Percentiles rank a stretch among this genome's conserved stretches.
These are phyloP conservation scores for Lodderomyces theae DNA, from an alignment of 1,139 yeast genomes.

Conservation along the genomic window DNA sequence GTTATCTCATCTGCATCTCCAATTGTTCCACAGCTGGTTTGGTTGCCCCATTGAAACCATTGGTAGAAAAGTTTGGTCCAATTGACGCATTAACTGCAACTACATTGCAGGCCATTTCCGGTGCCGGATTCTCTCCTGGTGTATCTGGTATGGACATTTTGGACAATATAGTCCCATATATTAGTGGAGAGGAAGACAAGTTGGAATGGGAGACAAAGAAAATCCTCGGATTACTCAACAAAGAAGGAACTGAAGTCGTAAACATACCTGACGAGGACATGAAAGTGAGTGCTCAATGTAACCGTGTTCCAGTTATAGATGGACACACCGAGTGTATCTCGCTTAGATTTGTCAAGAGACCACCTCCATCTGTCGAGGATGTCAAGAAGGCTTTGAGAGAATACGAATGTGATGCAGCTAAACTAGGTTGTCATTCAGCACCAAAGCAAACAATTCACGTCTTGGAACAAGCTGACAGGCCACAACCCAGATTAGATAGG, in stretches of 20 bases:
- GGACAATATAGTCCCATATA: constrained; percentile 92
- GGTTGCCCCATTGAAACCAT: constrained; percentile 93
- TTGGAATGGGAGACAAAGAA: constrained; percentile 98
- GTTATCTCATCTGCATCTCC: constrained; percentile 90
- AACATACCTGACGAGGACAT: constrained; percentile 67
- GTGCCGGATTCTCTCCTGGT: constrained; percentile 99
- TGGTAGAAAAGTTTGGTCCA: constrained; percentile 86
- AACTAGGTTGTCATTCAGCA: constrained; percentile 82
- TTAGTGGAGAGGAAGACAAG: constrained; percentile 96
- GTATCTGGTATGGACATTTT: constrained; percentile 91
- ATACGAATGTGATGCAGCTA: constrained; percentile 81
- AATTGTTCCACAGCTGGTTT: constrained; percentile 98
- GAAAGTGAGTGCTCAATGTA: constrained; percentile 93
- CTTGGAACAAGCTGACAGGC: constrained; percentile 87
- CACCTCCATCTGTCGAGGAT: constrained; percentile 81
- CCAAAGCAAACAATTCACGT: constrained; percentile 92
- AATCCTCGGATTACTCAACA: constrained; percentile 67
- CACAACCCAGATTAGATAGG: constrained; percentile 97
- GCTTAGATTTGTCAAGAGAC: constrained; percentile 74
- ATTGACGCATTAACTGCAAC: constrained; percentile 83
- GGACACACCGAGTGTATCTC: constrained; percentile 98
- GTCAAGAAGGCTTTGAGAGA: constrained; percentile 67
- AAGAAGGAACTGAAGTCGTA: constrained; percentile 56
- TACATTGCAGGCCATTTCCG: constrained; percentile 95
- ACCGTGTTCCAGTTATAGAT: constrained; percentile 94